Base-by-base conservation (phyloP, 306 rosid species). In the Gastrolobium villosum region DNA sequence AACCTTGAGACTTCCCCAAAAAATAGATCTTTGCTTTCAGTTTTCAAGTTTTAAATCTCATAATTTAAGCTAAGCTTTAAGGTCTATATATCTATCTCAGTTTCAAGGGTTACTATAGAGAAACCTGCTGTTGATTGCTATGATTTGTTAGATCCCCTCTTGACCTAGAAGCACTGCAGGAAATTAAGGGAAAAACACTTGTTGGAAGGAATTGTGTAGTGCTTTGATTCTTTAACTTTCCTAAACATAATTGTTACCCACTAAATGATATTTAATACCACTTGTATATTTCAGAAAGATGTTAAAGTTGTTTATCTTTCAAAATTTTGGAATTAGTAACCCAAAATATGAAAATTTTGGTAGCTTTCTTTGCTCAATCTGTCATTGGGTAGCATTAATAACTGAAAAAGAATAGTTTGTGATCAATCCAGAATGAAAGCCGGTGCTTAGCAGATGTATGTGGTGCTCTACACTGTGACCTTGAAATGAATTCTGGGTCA, bases 391-490 rank as follows among this genome's bases (percentile, higher is more conserved):
- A 40, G 77, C 77, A 9, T 76, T 45, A 49, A 35, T 62, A 73
- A 64, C 81, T 81, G 76, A 81, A 85, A 74, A 74, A 80, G 67
- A 64, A 76, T 72, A 0, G 70, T 80, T 82, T 82, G 32, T 88
- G 64, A 62, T 74, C 40, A 77, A 78, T 71, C 31, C 88, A 92
- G 97, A 92, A 79, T 82, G 87, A 90, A 74, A 77, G 88, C 70
- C 82, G 75, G 84, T 92, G 97, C 89, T 82, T 92, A 82, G 93
- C 95, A 73, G 90, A 92, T 78, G 67, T 81, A 63, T 92, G 97
- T 74, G 97, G 95, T 30, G 93, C 97, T 2, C 79, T 92, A 76
- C 95, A 92, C 75, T 90, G 97, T 83, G 93, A 92, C 74, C 80
- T 63, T 40, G 86, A 63, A 32, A 78, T 84, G 75, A 88, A 81